phyloP scores from a whole-genome alignment of 2,329 filamentous ascomycete genomes.

The Colletotrichum lini region DNA sequence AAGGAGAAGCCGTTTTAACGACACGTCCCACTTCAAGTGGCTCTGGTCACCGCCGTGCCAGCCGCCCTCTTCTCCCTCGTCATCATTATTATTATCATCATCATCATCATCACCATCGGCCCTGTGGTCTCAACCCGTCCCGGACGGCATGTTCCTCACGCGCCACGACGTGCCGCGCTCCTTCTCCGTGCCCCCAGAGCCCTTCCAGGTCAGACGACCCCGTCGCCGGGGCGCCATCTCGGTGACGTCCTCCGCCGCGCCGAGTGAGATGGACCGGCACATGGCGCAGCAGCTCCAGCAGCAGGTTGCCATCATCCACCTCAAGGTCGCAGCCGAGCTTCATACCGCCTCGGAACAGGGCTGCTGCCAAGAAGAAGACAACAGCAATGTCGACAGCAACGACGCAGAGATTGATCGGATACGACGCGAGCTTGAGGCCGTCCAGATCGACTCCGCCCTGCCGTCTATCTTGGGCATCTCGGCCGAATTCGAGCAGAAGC shows the following conservation, averaged over 20 bases:
- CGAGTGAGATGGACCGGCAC: constrained; percentile 26
- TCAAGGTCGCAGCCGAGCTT: constrained; percentile 5
- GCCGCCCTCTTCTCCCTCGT: not conserved
- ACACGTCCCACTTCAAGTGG: constrained; percentile 19
- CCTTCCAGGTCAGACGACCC: constrained; percentile 1
- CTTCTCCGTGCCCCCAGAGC: constrained; percentile 26
- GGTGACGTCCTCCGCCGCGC: constrained; percentile 21
- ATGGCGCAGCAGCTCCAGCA: constrained; percentile 36
- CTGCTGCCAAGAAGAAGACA: constrained; percentile 1
- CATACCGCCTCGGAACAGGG: not conserved
- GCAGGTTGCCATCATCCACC: constrained; percentile 29
- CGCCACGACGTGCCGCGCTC: constrained; percentile 20
- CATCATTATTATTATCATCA: not conserved
- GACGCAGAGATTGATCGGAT: constrained; percentile 22
- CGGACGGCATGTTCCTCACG: constrained; percentile 24
- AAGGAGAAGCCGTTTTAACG: constrained; percentile 14
- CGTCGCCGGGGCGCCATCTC: constrained; percentile 38
- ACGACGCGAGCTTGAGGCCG: constrained; percentile 28
- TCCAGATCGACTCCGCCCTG: constrained; percentile 35
- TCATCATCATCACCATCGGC: not conserved
- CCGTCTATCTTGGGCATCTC: constrained; percentile 31
- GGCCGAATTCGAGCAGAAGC: constrained; percentile 31
- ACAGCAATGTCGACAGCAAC: not conserved
- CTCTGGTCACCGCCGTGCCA: constrained; percentile 28
- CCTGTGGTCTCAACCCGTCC: constrained; percentile 24